Evolutionary conservation across 2,329 filamentous ascomycete species (phyloP).

Genomic region (Mycosphaerella arachidis): DNA sequence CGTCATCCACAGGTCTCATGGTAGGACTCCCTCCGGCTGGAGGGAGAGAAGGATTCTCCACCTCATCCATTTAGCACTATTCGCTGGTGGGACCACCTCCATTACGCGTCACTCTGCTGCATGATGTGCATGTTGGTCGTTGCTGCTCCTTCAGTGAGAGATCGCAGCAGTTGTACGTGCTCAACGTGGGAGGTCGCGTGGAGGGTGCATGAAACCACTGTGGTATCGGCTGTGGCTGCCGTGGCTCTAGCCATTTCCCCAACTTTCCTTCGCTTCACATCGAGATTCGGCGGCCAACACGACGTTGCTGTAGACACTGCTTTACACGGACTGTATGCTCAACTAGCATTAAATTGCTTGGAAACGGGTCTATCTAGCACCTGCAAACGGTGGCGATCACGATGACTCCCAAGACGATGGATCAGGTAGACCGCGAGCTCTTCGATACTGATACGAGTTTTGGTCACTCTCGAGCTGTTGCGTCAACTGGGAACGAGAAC

Average conservation of each 20-base stretch:
- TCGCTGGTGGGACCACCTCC: not conserved
- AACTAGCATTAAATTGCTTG: too few relatives aligned
- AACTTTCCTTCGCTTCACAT: not conserved
- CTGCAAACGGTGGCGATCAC: too few relatives aligned
- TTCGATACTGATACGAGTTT: too few relatives aligned
- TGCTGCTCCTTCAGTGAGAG: not conserved
- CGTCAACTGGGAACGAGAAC: too few relatives aligned
- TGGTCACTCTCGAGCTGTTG: too few relatives aligned
- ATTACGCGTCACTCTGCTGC: not conserved
- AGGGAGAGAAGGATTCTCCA: slow-evolving; percentile 35
- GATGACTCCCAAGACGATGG: too few relatives aligned
- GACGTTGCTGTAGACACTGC: too few relatives aligned
- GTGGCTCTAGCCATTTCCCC: not conserved
- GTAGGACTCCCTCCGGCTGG: slow-evolving; percentile 33
- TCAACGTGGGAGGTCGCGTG: not conserved
- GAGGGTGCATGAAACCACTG: not conserved
- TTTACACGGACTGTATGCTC: too few relatives aligned
- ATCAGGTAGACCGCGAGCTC: too few relatives aligned
- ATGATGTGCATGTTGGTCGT: not conserved
- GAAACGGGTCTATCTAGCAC: too few relatives aligned
- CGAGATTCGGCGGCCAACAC: not conserved
- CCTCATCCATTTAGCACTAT: slow-evolving; percentile 33
- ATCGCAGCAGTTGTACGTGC: not conserved
- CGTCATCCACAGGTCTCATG: slow-evolving; percentile 23
- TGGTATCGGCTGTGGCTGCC: not conserved